Evolutionary conservation across 2,329 filamentous ascomycete species (phyloP).

Genomic region (Colletotrichum zoysiae): DNA sequence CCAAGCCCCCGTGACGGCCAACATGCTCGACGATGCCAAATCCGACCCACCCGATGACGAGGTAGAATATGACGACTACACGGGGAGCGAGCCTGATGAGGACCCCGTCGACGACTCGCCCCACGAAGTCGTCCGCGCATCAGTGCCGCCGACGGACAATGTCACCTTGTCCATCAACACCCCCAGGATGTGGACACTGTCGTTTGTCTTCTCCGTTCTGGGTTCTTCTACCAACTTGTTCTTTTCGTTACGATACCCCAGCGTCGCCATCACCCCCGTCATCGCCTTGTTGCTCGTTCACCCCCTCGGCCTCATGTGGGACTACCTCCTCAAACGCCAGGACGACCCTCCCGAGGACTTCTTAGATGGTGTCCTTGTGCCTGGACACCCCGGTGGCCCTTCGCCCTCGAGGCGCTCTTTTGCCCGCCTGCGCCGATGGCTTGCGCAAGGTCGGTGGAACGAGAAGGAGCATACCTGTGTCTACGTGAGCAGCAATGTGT

Average conservation of each 20-base stretch:
- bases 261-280: slow-evolving; percentile 88
- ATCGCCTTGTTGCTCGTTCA: slow-evolving; percentile 89
- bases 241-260: slow-evolving; percentile 91
- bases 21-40: slow-evolving; percentile 56
- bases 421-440: slow-evolving; percentile 74
- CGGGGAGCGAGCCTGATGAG: slow-evolving; percentile 57
- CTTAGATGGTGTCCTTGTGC: slow-evolving; percentile 49
- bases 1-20: slow-evolving; percentile 61
- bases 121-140: slow-evolving; percentile 84
- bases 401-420: slow-evolving; percentile 41
- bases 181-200: slow-evolving; percentile 87
- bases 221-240: slow-evolving; percentile 89
- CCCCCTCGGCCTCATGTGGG: slow-evolving; percentile 85
- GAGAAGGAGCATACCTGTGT: slow-evolving; percentile 91
- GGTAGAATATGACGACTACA: slow-evolving; percentile 48
- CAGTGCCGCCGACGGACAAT: slow-evolving; percentile 82
- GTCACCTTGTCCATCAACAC: slow-evolving; percentile 85
- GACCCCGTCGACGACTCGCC: slow-evolving; percentile 76
- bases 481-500: slow-evolving; percentile 90
- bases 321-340: slow-evolving; percentile 69
- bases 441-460: slow-evolving; percentile 86
- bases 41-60: slow-evolving; percentile 42
- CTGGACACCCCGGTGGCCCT: slow-evolving; percentile 16
- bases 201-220: slow-evolving; percentile 82
- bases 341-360: slow-evolving; percentile 56